Evolutionary conservation across 306 rosid species (phyloP), one percentile per base, ranked within the genome.

Genomic region (Quercus wislizeni): DNA sequence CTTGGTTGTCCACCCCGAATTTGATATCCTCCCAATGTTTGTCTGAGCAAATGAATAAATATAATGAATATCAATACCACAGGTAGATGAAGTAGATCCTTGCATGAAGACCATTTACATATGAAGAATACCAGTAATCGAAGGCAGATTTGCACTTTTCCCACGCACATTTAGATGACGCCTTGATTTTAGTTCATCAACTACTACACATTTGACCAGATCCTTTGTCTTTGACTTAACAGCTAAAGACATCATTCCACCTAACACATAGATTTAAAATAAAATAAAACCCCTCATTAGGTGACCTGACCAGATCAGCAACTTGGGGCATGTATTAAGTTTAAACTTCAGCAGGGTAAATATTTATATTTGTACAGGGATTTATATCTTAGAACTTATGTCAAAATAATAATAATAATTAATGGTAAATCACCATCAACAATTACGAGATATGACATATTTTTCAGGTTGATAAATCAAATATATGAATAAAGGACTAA

Each of bases 11-110:
- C 76, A 95, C 98, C 79, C 99, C 98, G 81, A 95, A 95, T 83
- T 91, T 92, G 86, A 95, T 95, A 90, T 95, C 99, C 78, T 92
- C 99, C 99, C 99, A 95, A 71, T 95, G 98, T 79, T 92, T 95
- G 56, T 92, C 98, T 95, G 91, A 73, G 76, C 25, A 81, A 49
- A 73, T 61, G 54, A 83, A 38, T 69, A 19, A 30, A n/a, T 58
- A 59, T 62, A 30, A 33, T 54, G 54, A 12, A 12, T 9, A 57
- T 80, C 12, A 19, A 71, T 18, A 64, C 38, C 25, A 41, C 15
- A 49, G 54, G 13, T 31, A 68, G 57, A 52, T 14, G 41, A 63
- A 21, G 10, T 55, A n/a, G 57, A 56, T 49, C n/a, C 72, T 35
- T 13, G 38, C n/a, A 67, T 35, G 51, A 67, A 67, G 51, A 4